Percentiles rank a stretch among this genome's conserved stretches.
Evolutionary conservation across 164 flowering plant species (phyloP).

Genomic region (Echeveria elegans): DNA sequence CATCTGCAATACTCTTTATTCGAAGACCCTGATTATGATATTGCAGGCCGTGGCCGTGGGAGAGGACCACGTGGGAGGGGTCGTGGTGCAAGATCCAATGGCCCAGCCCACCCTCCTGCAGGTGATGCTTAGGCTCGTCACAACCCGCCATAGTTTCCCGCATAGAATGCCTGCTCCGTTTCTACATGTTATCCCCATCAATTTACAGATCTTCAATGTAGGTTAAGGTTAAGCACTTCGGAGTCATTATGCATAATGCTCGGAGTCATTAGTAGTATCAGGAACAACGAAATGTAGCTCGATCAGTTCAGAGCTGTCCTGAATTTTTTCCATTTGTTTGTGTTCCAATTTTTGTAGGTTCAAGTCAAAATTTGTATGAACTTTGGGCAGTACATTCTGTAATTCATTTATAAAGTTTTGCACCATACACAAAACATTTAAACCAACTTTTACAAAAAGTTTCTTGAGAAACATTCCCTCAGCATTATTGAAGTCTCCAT

Average conservation of each 20-base stretch:
- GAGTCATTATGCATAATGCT: background rate
- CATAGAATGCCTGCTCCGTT: background rate
- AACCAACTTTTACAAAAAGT: no score
- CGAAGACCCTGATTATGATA: no score
- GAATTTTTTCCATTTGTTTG: background rate
- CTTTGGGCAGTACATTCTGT: constrained; percentile 3
- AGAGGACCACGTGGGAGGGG: constrained; percentile 4
- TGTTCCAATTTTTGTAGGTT: background rate
- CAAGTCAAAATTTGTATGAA: background rate
- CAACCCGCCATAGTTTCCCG: background rate
- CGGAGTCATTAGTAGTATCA: background rate
- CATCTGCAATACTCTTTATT: no score
- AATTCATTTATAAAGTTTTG: background rate
- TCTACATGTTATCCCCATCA: background rate
- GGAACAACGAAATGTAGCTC: no score
- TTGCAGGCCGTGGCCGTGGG: constrained; percentile 4
- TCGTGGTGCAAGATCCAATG: background rate
- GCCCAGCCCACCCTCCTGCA: background rate
- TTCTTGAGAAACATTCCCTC: no score
- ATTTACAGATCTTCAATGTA: background rate
- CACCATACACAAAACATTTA: background rate
- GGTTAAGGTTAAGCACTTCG: background rate
- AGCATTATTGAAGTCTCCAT: background rate
- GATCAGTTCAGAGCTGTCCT: no score
- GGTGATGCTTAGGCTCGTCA: background rate